phyloP scores from a whole-genome alignment of 148 eudicot species.

The Fagopyrum homotropicum region DNA sequence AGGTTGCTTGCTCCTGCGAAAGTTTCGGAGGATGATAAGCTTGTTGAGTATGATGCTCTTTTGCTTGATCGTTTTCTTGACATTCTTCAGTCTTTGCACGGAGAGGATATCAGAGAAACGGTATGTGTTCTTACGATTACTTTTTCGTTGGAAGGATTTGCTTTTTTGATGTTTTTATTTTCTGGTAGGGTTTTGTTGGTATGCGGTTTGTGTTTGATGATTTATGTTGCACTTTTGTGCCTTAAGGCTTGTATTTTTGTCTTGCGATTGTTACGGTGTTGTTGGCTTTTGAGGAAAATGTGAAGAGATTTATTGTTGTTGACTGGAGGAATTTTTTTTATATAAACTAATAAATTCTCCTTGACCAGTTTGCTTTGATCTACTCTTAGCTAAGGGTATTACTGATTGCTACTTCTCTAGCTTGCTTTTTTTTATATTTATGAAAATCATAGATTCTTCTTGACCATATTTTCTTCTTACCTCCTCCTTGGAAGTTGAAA shows the following conservation, averaged over 20 bases:
- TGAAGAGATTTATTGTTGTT: not conserved
- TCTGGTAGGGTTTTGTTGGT: not conserved
- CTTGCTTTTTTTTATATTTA: not conserved
- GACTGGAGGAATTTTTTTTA: not conserved
- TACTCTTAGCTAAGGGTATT: not conserved
- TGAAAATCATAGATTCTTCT: not conserved
- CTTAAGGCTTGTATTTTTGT: not conserved
- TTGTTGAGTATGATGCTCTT: conserved; percentile 85
- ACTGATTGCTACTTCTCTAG: not conserved
- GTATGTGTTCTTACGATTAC: conserved; percentile 19
- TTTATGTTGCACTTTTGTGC: not conserved
- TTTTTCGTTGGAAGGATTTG: not conserved
- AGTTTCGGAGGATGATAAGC: conserved; percentile 80
- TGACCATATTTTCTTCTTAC: not conserved
- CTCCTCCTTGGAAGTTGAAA: not conserved
- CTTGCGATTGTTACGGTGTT: not conserved
- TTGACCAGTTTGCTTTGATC: not conserved
- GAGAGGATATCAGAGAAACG: conserved; percentile 70
- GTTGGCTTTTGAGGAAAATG: not conserved
- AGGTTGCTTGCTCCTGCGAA: conserved; percentile 69
- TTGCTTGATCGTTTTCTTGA: conserved; percentile 83
- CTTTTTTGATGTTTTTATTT: not conserved
- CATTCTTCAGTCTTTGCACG: conserved; percentile 77
- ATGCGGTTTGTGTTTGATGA: not conserved
- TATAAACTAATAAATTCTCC: not conserved